phyloP scores from a whole-genome alignment of 768 basidiomycete genomes.

The Hortiboletus flavorubellus region DNA sequence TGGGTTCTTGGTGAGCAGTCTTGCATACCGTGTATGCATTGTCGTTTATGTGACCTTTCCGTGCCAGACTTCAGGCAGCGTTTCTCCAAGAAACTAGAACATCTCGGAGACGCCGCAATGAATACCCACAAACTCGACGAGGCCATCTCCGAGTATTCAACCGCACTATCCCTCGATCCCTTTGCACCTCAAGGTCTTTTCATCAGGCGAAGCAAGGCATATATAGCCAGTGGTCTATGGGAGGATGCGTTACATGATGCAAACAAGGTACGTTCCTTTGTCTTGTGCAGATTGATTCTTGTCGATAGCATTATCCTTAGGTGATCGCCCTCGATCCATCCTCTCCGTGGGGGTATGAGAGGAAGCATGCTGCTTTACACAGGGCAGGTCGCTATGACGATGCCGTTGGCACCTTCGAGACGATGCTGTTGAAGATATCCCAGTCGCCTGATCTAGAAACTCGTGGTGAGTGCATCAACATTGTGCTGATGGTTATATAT shows the following conservation, averaged over 20 bases:
- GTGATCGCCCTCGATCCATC: not conserved
- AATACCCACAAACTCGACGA: not conserved
- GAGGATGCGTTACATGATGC: not conserved
- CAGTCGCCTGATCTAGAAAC: not conserved
- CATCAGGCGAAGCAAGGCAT: not conserved
- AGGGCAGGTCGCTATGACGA: not conserved
- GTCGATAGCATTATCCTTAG: not conserved
- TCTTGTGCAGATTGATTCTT: not conserved
- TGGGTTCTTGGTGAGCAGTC: not conserved
- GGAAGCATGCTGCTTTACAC: not conserved
- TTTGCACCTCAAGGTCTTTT: not conserved
- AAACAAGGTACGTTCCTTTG: not conserved
- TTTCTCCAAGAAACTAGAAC: not conserved
- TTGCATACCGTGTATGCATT: too few species aligned
- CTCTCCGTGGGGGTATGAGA: not conserved
- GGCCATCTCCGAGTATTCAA: not conserved
- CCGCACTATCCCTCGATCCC: not conserved
- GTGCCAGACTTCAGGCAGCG: not conserved
- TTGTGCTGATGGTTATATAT: too few species aligned
- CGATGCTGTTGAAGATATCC: conserved; percentile 1
- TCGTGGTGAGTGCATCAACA: not conserved
- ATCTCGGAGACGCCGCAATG: not conserved
- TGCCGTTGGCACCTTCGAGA: not conserved
- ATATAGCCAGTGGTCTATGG: not conserved
- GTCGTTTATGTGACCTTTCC: not conserved